Evolutionary conservation across 257 asterid genomes (phyloP).

Genomic region (Nicotiana undulata): DNA sequence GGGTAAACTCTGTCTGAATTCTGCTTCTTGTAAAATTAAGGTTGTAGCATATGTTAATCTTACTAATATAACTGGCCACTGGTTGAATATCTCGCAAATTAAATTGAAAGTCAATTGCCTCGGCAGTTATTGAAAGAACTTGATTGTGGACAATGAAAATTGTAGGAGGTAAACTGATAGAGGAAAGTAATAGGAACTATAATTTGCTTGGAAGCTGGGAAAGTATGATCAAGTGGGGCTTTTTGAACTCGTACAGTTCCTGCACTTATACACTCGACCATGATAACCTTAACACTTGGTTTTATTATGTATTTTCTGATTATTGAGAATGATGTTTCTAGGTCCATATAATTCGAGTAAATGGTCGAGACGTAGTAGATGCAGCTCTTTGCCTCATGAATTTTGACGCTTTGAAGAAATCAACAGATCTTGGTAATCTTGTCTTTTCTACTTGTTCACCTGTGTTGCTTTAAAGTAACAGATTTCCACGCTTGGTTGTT

Average conservation of each 20-base stretch:
- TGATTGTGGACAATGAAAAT: neutral
- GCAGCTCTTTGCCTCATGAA: constrained; percentile 76
- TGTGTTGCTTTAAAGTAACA: neutral
- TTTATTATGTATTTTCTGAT: constrained; percentile 2
- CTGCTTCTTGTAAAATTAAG: neutral
- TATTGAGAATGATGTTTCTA: constrained; percentile 16
- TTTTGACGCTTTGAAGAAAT: constrained; percentile 29
- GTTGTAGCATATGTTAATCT: neutral
- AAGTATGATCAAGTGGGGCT: neutral
- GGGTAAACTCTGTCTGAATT: neutral
- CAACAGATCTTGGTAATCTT: constrained; percentile 35
- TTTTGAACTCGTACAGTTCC: neutral
- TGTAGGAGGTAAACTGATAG: neutral
- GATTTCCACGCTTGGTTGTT: neutral
- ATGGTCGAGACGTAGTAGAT: constrained; percentile 38
- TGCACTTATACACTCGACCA: neutral
- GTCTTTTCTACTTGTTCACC: neutral
- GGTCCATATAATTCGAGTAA: constrained; percentile 85
- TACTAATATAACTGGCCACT: neutral
- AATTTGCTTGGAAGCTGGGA: neutral
- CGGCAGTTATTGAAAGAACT: neutral
- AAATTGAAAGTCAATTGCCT: neutral
- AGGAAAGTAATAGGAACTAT: neutral
- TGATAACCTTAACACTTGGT: neutral
- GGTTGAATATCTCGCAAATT: neutral